Evolutionary conservation across 352 stramenopile species (phyloP), one percentile per base, ranked within the genome.

Genomic region (Plasmopara muralis): DNA sequence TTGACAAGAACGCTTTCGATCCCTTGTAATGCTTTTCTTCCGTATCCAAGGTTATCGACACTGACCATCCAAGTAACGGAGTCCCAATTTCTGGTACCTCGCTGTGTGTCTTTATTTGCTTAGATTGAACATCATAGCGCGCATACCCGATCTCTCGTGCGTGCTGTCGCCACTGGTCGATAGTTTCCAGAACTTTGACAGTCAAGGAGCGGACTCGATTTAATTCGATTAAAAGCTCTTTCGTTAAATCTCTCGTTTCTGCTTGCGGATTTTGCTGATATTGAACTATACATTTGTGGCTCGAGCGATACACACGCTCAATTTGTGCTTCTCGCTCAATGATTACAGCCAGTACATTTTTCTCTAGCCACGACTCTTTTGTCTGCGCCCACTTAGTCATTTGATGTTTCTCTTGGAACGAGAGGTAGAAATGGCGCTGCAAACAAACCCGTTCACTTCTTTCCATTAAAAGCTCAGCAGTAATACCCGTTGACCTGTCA

Each of bases 391-490:
- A 92, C 5, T 57, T 58, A 0, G 56, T 70, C 78, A 89, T 81
- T 13, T 52, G 49, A 30, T 57, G 33, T 39, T 89, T 84, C 53
- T 92, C 82, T 8, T 81, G 51, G 6, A 63, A 42, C 0, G 78
- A 92, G 44, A 89, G 76, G 45, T 83, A 89, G 57, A 89, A 87
- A 34, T 89, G 82, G 0, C 82, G 77, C 49, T 81, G 77, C 7
- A 84, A 57, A 44, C 82, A 92, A 0, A 70, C 78, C 2, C 87
- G 58, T 2, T 73, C 72, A 38, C 68, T 49, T 6, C 62, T 61
- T 12, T 55, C 57, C 20, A 37, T 51, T 3, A 42, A 46, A 25
- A 43, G 40, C 1, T 55, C 55, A 12, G 20, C 54, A 6, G 35
- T 33, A 35, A 12, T 12, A 14, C 35, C 20, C 5, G 3, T 12